Percentiles rank a stretch among this genome's conserved stretches.
These are phyloP conservation scores for Bipolaris oryzae DNA, from an alignment of 2,329 filamentous ascomycete species.

Conservation along the genomic window DNA sequence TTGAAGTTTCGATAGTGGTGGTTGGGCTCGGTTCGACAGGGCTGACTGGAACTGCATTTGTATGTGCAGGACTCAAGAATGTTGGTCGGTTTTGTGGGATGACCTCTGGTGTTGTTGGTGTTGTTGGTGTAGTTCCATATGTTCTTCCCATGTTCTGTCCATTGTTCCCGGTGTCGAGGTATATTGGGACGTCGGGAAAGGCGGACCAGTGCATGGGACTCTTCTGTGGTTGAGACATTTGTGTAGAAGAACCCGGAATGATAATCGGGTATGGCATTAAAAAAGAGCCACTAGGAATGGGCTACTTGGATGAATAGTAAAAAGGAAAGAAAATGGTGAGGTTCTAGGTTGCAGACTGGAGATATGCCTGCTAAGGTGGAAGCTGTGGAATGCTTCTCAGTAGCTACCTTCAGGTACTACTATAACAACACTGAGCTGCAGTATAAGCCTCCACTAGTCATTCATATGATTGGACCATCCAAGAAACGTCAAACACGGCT, in stretches of 20 bases:
- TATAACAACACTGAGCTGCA: constrained; percentile 25
- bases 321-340: neutral
- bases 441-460: constrained; percentile 18
- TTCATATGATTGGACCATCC: constrained; percentile 21
- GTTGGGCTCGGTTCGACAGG: constrained; percentile 19
- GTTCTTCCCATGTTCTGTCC: constrained; percentile 17
- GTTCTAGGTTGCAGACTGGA: neutral
- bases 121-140: constrained; percentile 31
- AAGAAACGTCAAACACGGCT: constrained; percentile 32
- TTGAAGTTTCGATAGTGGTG: constrained; percentile 28
- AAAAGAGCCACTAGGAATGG: constrained; percentile 8
- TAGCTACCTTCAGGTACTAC: constrained; percentile 15
- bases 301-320: neutral
- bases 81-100: constrained; percentile 1
- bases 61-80: neutral
- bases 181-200: constrained; percentile 35
- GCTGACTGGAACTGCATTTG: neutral
- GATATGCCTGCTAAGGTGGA: constrained; percentile 12
- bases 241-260: constrained; percentile 4
- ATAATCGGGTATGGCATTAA: constrained; percentile 28
- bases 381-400: constrained; percentile 16
- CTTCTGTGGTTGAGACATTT: constrained; percentile 7
- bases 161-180: constrained; percentile 27
- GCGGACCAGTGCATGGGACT: constrained; percentile 27
- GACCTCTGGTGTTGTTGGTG: constrained; percentile 27